Evolutionary conservation across 441 rosid genomes (phyloP).

Genomic region (Flueggea neowawraea): DNA sequence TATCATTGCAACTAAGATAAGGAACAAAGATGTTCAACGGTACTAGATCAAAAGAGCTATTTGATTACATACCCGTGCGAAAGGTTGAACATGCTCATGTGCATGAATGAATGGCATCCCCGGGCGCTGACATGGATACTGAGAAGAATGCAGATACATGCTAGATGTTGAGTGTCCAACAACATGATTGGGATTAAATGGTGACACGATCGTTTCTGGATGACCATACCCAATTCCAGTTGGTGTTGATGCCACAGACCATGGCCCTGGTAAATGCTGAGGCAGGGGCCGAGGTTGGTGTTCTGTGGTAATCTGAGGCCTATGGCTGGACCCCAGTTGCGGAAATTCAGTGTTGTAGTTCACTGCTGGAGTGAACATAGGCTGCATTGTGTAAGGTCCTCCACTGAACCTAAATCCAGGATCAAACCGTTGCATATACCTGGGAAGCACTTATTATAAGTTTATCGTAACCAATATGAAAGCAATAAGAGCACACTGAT

Average conservation of each 20-base stretch:
- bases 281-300: conserved; percentile 53
- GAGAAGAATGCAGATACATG: conserved; percentile 62
- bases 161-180: conserved; percentile 49
- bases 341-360: conserved; percentile 87
- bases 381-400: conserved; percentile 64
- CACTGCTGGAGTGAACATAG: conserved; percentile 68
- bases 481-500: neutral
- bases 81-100: conserved; percentile 61
- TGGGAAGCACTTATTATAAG: conserved; percentile 16
- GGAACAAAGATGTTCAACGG: neutral
- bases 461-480: neutral
- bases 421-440: conserved; percentile 82
- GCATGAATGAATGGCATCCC: conserved; percentile 63
- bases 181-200: conserved; percentile 58
- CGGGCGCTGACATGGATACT: conserved; percentile 71
- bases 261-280: conserved; percentile 56
- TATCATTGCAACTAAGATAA: neutral
- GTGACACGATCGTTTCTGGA: conserved; percentile 67
- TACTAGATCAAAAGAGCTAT: neutral
- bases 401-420: conserved; percentile 74
- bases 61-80: conserved; percentile 53
- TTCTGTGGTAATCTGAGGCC: conserved; percentile 61
- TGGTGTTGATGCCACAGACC: conserved; percentile 49
- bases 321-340: conserved; percentile 61
- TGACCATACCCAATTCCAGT: conserved; percentile 71